Evolutionary conservation across 2,329 filamentous ascomycete genomes (phyloP).

Genomic region (Fusarium marasasianum): DNA sequence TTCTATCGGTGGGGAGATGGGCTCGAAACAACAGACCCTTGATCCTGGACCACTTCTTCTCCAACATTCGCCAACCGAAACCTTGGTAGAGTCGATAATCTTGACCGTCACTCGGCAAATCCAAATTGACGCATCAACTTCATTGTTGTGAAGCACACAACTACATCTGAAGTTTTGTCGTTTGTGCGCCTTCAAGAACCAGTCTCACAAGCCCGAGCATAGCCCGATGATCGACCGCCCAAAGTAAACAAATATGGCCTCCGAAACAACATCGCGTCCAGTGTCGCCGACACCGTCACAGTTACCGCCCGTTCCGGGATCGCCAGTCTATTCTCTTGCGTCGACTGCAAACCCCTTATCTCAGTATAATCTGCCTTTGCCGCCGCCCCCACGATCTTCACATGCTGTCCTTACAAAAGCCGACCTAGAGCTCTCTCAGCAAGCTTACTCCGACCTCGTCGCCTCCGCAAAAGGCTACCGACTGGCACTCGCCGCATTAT

Average conservation of each 20-base stretch:
- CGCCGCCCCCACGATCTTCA: constrained; percentile 66
- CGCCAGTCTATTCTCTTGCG: constrained; percentile 70
- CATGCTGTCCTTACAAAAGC: constrained; percentile 69
- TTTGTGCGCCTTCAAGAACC: background rate
- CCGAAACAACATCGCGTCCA: constrained; percentile 47
- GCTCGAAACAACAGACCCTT: constrained; percentile 15
- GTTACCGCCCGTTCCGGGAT: constrained; percentile 68
- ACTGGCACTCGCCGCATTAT: constrained; percentile 67
- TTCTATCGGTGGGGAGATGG: constrained; percentile 36
- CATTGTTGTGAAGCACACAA: background rate
- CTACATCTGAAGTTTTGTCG: constrained; percentile 7
- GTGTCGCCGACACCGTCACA: constrained; percentile 64
- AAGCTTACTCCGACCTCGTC: constrained; percentile 70
- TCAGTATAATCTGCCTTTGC: constrained; percentile 66
- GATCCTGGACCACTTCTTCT: constrained; percentile 26
- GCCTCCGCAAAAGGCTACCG: constrained; percentile 71
- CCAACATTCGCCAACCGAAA: constrained; percentile 37
- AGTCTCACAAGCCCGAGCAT: constrained; percentile 15
- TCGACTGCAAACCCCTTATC: constrained; percentile 70
- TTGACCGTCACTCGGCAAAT: constrained; percentile 3
- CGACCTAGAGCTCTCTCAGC: constrained; percentile 70
- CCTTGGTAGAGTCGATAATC: constrained; percentile 18
- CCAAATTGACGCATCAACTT: constrained; percentile 1
- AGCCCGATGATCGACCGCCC: constrained; percentile 22
- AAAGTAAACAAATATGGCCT: constrained; percentile 46